Conservation (phyloP, 768 basidiomycete genomes). For the Mrakia gelida region DNA sequence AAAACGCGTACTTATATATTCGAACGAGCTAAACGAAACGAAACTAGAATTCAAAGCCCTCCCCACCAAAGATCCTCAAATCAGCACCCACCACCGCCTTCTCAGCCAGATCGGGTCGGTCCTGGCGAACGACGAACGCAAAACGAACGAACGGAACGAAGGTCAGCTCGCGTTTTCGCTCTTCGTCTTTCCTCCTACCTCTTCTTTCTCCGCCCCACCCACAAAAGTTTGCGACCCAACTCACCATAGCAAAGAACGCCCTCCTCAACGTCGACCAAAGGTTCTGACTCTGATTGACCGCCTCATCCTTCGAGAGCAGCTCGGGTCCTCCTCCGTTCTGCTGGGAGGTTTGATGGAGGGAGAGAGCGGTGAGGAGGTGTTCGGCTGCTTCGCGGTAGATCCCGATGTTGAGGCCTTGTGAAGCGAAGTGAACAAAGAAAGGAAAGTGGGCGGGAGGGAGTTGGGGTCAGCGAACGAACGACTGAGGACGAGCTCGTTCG, state of each 20-base stretch:
- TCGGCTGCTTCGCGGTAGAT: slow-evolving; percentile 93
- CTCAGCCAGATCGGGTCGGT: slow-evolving; percentile 76
- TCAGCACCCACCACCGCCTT: slow-evolving; percentile 61
- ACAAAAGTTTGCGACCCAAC: slow-evolving; percentile 35
- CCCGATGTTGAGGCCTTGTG: slow-evolving; percentile 84
- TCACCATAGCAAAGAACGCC: slow-evolving; percentile 73
- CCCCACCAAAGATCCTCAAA: slow-evolving; percentile 69
- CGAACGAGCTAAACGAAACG: no score
- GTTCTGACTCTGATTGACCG: slow-evolving; percentile 70
- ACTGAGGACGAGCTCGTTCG: no score
- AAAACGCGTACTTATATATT: no score
- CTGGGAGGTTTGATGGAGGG: slow-evolving; percentile 53
- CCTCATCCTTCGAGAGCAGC: slow-evolving; percentile 32
- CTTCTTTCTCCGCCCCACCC: not conserved
- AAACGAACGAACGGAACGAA: not conserved
- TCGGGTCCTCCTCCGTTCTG: not conserved
- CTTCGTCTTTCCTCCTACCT: not conserved
- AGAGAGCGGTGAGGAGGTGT: slow-evolving; percentile 81
- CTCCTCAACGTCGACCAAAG: slow-evolving; percentile 86
- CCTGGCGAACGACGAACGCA: slow-evolving; percentile 48
- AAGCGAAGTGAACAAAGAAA: not conserved
- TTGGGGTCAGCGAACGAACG: slow-evolving; percentile 13
- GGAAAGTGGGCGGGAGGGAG: slow-evolving; percentile 7
- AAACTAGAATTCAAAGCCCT: slow-evolving; percentile 73
- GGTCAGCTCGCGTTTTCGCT: not conserved